A percentile compares a stretch with the other conserved stretches of the same genome.
Evolutionary conservation across 192 early-diverging fungal species (phyloP).

Genomic region (Obelidium mucronatum): DNA sequence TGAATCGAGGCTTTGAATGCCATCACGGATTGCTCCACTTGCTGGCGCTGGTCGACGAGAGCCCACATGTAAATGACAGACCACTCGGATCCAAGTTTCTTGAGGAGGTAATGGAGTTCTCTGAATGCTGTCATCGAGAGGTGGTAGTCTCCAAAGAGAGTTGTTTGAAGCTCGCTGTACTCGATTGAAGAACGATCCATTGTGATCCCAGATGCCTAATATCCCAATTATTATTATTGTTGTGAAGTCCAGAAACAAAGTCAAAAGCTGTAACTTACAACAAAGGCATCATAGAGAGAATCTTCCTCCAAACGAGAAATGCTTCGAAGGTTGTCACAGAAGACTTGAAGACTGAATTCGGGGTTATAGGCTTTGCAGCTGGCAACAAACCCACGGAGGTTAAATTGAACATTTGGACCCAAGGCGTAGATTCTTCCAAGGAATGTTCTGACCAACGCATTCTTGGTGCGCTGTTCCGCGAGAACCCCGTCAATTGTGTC

Average conservation of each 20-base stretch:
- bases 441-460: slow-evolving; percentile 35
- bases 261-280: neutral
- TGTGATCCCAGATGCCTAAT: slow-evolving; percentile 22
- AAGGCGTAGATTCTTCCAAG: slow-evolving; percentile 28
- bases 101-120: slow-evolving; percentile 33
- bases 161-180: slow-evolving; percentile 17
- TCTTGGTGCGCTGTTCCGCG: slow-evolving; percentile 12
- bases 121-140: slow-evolving; percentile 31
- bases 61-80: slow-evolving; percentile 26
- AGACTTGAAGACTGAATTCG: slow-evolving; percentile 30
- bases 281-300: slow-evolving; percentile 28
- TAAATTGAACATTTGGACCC: slow-evolving; percentile 33
- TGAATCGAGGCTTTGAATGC: slow-evolving; percentile 25
- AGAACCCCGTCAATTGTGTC: slow-evolving; percentile 23
- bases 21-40: slow-evolving; percentile 31
- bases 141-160: slow-evolving; percentile 34
- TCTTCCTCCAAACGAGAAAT: slow-evolving; percentile 33
- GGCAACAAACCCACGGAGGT: slow-evolving; percentile 31
- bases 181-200: slow-evolving; percentile 27
- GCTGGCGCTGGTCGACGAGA: slow-evolving; percentile 35
- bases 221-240: neutral
- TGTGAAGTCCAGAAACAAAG: neutral
- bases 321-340: slow-evolving; percentile 19
- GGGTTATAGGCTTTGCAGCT: slow-evolving; percentile 26
- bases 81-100: slow-evolving; percentile 31